Percentiles rank a stretch among this genome's conserved stretches.
Conservation (phyloP, 2,329 filamentous ascomycete genomes). For the Malbranchea zuffiana region DNA sequence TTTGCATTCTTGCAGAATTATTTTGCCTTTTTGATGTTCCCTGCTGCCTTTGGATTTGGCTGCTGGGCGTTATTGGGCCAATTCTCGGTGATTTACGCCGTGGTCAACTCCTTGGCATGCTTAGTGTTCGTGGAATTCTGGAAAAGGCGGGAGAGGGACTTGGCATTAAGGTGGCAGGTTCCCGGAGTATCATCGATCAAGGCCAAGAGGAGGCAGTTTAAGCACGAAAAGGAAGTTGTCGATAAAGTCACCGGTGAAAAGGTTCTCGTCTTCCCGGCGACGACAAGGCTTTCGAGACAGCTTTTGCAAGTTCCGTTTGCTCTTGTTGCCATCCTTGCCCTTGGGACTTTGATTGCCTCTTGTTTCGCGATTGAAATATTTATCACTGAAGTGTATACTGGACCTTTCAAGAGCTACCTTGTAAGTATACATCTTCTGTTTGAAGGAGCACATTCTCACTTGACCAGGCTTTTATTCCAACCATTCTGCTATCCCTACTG, state of each 20-base stretch:
- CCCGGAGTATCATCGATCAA: slow-evolving; percentile 74
- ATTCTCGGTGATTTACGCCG: slow-evolving; percentile 71
- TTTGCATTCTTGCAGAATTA: slow-evolving; percentile 91
- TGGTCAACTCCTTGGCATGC: slow-evolving; percentile 73
- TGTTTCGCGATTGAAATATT: slow-evolving; percentile 94
- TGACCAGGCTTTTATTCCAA: slow-evolving; percentile 71
- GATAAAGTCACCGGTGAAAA: slow-evolving; percentile 76
- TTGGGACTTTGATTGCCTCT: slow-evolving; percentile 71
- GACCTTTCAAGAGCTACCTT: slow-evolving; percentile 73
- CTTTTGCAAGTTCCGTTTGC: slow-evolving; percentile 78
- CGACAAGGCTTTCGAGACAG: slow-evolving; percentile 65
- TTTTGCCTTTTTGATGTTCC: slow-evolving; percentile 73
- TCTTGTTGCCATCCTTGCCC: slow-evolving; percentile 55
- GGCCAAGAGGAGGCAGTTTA: slow-evolving; percentile 63
- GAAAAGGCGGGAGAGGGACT: slow-evolving; percentile 83
- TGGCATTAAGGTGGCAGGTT: slow-evolving; percentile 81
- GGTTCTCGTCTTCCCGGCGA: slow-evolving; percentile 62
- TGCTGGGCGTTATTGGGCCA: slow-evolving; percentile 74
- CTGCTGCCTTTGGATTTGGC: slow-evolving; percentile 63
- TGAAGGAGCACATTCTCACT: not conserved
- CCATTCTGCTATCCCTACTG: slow-evolving; percentile 69
- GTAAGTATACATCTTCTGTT: slow-evolving; percentile 39
- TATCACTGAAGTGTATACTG: slow-evolving; percentile 84
- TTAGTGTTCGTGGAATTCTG: slow-evolving; percentile 89
- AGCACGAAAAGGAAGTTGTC: slow-evolving; percentile 62